These are phyloP conservation scores for Nannochloropsis gaditana DNA, from an alignment of 108 stramenopile species.

Conservation along the genomic window DNA sequence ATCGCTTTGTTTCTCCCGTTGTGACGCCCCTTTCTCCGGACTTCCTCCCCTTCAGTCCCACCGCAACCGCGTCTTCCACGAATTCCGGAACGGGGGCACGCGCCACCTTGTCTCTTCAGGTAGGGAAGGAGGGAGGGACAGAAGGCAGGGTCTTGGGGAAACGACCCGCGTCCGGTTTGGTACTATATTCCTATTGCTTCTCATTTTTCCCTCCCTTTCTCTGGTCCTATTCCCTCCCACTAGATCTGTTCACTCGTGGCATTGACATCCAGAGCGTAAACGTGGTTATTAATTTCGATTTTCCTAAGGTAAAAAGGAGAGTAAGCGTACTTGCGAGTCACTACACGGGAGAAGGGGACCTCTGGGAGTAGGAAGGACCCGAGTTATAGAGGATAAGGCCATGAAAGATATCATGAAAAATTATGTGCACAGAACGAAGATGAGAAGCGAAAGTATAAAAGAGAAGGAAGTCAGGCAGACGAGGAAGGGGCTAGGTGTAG, in stretches of 20 bases:
- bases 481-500: too few species aligned
- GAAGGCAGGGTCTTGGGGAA: background rate
- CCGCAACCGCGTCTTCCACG: conserved; percentile 96
- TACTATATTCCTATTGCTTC: background rate
- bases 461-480: too few species aligned
- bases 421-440: too few species aligned
- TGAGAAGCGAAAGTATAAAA: too few species aligned
- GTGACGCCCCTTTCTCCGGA: background rate
- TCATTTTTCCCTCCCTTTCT: background rate
- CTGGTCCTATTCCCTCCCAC: background rate
- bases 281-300: conserved; percentile 53
- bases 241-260: conserved; percentile 94
- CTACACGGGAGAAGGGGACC: too few species aligned
- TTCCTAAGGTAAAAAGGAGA: too few species aligned
- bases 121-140: background rate
- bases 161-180: background rate
- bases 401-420: too few species aligned
- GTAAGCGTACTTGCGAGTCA: too few species aligned
- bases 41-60: conserved; percentile 49
- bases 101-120: conserved; percentile 80
- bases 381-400: too few species aligned
- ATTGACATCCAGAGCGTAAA: conserved; percentile 99
- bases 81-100: conserved; percentile 94
- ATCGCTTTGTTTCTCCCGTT: background rate
- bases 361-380: too few species aligned